Base-by-base conservation (phyloP, 2,329 filamentous ascomycete species). In the Aspergillus neoniger region DNA sequence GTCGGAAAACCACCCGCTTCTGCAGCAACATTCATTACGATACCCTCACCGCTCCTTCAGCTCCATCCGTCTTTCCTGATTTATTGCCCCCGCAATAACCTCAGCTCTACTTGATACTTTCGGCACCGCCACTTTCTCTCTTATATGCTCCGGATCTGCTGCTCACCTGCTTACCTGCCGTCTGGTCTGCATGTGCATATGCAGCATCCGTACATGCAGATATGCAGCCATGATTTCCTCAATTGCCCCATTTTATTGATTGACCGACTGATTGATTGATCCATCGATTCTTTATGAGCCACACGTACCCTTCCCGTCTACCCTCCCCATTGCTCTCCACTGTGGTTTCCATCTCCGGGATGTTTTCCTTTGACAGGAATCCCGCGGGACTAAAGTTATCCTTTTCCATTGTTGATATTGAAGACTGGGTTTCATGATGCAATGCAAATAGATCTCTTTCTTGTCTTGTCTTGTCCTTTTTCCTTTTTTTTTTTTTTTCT, bases 361-460 rank as follows among this genome's bases (percentile, higher is more conserved):
- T 32, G 30, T 32, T 50, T 28, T 28, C 47, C 47, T 50, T 50
- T 50, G 47, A 50, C 47, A 50, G 47, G 47, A 50, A 44, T 15
- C 10, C 25, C 47, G 30, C n/a, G 8, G 8, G 4, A 14, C 32
- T 36, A 4, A 12, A 4, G 12, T 15, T 36, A 36, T 36, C 12
- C 25, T n/a, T 32, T 50, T 50, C 28, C 47, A 30, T 50, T 50
- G 47, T 50, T 15, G 28, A 50, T 50, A 50, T 50, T 50, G 25
- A n/a, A 19, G 19, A 32, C 25, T 12, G 47, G n/a, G 47, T 50
- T 50, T 8, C 25, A 50, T 50, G 47, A 32, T 32, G 47, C 47
- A 50, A 19, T 50, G 47, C 47, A 50, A 50, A 50, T 50, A 50
- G 47, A 50, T 50, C 15, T 30, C 21, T 36, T 52, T 36, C 32